These are phyloP conservation scores for Cordyceps farinosa DNA, from an alignment of 2,329 filamentous ascomycete species.

Conservation along the genomic window DNA sequence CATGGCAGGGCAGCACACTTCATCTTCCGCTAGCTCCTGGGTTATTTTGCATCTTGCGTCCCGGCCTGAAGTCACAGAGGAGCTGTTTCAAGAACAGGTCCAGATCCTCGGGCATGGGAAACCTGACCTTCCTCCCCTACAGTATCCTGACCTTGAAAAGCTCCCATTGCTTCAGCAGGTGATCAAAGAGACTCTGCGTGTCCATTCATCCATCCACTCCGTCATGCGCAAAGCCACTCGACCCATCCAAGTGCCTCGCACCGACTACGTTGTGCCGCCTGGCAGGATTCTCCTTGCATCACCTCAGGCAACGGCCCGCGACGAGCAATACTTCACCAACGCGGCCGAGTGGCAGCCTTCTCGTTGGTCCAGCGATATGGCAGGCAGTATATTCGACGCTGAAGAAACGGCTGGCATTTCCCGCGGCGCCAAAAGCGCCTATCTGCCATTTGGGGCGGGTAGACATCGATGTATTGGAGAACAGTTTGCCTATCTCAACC, in stretches of 20 bases:
- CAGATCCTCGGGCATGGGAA: conserved; percentile 43
- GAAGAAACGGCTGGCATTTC: conserved; percentile 27
- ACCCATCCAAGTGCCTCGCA: conserved; percentile 56
- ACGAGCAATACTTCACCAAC: conserved; percentile 56
- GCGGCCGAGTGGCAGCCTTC: conserved; percentile 30
- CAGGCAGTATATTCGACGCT: conserved; percentile 17
- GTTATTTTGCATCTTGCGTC: conserved; percentile 71
- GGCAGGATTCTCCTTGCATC: conserved; percentile 43
- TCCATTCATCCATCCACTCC: conserved; percentile 70
- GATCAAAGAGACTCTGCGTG: conserved; percentile 67
- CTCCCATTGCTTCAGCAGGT: conserved; percentile 27
- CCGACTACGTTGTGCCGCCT: conserved; percentile 54
- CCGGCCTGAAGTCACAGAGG: conserved; percentile 64
- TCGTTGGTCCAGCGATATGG: conserved; percentile 27
- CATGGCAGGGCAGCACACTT: conserved; percentile 82
- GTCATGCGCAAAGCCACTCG: conserved; percentile 70
- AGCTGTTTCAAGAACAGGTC: conserved; percentile 66
- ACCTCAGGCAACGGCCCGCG: conserved; percentile 41
- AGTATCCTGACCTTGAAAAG: conserved; percentile 6
- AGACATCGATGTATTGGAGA: conserved; percentile 73
- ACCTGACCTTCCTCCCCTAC: neutral
- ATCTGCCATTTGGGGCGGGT: conserved; percentile 70
- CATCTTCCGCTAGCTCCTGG: conserved; percentile 73
- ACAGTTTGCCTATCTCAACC: conserved; percentile 70
- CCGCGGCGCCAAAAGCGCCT: conserved; percentile 34